These are phyloP conservation scores for Apiospora aurea DNA, from an alignment of 2,329 filamentous ascomycete species.

Conservation along the genomic window DNA sequence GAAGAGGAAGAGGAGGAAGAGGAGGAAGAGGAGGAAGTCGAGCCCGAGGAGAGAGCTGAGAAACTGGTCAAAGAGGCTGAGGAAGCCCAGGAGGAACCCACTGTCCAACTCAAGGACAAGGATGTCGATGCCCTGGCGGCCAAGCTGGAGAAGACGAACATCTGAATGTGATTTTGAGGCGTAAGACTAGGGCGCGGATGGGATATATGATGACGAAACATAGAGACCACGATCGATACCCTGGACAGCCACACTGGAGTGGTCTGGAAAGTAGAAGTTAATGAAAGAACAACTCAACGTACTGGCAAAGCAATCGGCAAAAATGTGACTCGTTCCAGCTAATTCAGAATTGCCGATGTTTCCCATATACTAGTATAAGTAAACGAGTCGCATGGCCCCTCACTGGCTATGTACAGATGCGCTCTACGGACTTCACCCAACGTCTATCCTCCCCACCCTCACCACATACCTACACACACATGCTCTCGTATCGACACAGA, in stretches of 20 bases:
- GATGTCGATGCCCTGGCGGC: constrained; percentile 84
- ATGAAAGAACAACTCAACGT: background rate
- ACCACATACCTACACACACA: background rate
- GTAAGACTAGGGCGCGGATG: background rate
- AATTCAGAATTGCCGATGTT: constrained; percentile 23
- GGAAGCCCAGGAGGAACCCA: constrained; percentile 75
- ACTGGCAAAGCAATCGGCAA: background rate
- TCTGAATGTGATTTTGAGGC: constrained; percentile 42
- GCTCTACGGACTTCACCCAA: background rate
- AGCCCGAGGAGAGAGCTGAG: constrained; percentile 70
- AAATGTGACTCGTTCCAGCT: background rate
- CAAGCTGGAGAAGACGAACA: constrained; percentile 74
- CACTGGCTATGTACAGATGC: constrained; percentile 28
- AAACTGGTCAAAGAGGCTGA: constrained; percentile 74
- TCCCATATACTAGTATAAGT: constrained; percentile 25
- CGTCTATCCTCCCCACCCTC: constrained; percentile 13
- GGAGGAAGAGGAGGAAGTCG: constrained; percentile 69
- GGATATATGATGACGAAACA: constrained; percentile 20
- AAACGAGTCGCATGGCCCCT: constrained; percentile 23
- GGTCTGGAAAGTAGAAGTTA: constrained; percentile 21
- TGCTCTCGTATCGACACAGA: background rate
- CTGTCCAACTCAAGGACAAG: constrained; percentile 73
- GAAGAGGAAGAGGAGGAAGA: constrained; percentile 74
- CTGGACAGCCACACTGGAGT: constrained; percentile 21
- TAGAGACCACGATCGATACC: constrained; percentile 24